A percentile compares a stretch with the other conserved stretches of the same genome.
Conservation (phyloP, 768 basidiomycete species). For the Lyophyllum decastes region DNA sequence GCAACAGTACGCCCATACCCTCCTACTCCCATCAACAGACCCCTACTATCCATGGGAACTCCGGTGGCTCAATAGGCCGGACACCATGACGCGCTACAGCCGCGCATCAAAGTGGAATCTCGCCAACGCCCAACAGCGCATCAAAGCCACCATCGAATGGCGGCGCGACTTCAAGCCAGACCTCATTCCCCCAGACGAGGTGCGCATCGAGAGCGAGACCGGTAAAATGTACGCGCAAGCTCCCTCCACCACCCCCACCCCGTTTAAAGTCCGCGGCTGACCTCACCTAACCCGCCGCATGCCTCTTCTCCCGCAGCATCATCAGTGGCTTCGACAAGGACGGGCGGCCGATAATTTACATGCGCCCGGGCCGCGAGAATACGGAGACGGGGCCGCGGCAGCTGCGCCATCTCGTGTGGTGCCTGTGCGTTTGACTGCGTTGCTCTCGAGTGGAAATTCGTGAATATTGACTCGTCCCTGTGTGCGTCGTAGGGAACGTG, state of each 20-base stretch:
- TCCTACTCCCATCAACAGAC: conserved; percentile 66
- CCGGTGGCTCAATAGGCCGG: conserved; percentile 71
- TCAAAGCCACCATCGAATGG: conserved; percentile 83
- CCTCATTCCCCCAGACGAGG: conserved; percentile 78
- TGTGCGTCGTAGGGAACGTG: conserved; percentile 63
- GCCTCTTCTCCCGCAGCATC: conserved; percentile 44
- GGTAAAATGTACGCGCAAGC: conserved; percentile 77
- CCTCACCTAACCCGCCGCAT: background rate
- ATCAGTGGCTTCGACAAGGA: conserved; percentile 85
- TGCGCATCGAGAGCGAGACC: conserved; percentile 77
- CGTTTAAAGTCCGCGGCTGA: background rate
- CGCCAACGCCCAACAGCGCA: conserved; percentile 74
- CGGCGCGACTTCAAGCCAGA: conserved; percentile 84
- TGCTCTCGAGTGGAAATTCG: background rate
- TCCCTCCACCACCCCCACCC: background rate
- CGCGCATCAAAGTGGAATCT: conserved; percentile 85
- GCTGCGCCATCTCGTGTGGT: conserved; percentile 84
- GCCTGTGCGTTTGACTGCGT: conserved; percentile 54
- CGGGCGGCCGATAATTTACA: conserved; percentile 85
- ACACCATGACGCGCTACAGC: conserved; percentile 76
- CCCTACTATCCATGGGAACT: conserved; percentile 77
- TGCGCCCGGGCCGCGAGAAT: conserved; percentile 88
- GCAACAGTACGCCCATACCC: conserved; percentile 63
- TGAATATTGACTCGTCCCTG: background rate
- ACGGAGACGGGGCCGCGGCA: conserved; percentile 78